phyloP scores from a whole-genome alignment of 2,329 filamentous ascomycete genomes.

The Pseudogymnoascus sp. region DNA sequence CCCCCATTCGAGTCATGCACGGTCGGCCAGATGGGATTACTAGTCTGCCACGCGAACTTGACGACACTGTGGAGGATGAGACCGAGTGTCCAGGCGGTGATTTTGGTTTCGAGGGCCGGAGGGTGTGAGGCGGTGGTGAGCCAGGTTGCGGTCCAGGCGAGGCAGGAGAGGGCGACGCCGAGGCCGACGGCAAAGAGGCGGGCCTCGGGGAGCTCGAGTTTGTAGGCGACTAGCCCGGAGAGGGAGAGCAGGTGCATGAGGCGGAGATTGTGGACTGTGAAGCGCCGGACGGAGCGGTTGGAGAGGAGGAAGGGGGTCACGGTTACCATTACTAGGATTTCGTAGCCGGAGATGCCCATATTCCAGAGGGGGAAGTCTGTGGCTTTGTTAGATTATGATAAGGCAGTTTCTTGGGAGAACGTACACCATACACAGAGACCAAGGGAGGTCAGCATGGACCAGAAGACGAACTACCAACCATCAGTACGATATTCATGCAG shows the following conservation, averaged over 20 bases:
- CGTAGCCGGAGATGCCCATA: slow-evolving; percentile 97
- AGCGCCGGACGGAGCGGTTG: slow-evolving; percentile 58
- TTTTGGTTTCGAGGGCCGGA: slow-evolving; percentile 68
- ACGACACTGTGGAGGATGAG: slow-evolving; percentile 77
- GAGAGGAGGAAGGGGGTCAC: slow-evolving; percentile 72
- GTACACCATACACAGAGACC: slow-evolving; percentile 89
- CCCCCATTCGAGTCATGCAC: slow-evolving; percentile 86
- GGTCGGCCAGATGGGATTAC: slow-evolving; percentile 95
- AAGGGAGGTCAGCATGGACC: slow-evolving; percentile 86
- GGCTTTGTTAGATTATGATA: slow-evolving; percentile 13
- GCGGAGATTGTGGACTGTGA: slow-evolving; percentile 61
- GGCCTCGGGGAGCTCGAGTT: slow-evolving; percentile 60
- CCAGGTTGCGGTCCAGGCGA: slow-evolving; percentile 78
- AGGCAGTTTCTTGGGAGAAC: slow-evolving; percentile 29
- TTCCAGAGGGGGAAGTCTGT: slow-evolving; percentile 96
- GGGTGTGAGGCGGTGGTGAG: slow-evolving; percentile 69
- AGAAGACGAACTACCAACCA: slow-evolving; percentile 71
- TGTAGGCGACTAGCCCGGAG: slow-evolving; percentile 69
- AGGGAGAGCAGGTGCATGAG: slow-evolving; percentile 70
- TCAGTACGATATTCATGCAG: background rate
- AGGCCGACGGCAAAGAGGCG: slow-evolving; percentile 78
- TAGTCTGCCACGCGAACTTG: slow-evolving; percentile 90
- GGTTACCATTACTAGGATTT: slow-evolving; percentile 78
- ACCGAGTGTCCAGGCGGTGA: slow-evolving; percentile 73
- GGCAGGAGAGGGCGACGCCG: slow-evolving; percentile 68